Evolutionary conservation across 495 filamentous ascomycete genomes (phyloP).

Genomic region (Trichoderma parareesei): DNA sequence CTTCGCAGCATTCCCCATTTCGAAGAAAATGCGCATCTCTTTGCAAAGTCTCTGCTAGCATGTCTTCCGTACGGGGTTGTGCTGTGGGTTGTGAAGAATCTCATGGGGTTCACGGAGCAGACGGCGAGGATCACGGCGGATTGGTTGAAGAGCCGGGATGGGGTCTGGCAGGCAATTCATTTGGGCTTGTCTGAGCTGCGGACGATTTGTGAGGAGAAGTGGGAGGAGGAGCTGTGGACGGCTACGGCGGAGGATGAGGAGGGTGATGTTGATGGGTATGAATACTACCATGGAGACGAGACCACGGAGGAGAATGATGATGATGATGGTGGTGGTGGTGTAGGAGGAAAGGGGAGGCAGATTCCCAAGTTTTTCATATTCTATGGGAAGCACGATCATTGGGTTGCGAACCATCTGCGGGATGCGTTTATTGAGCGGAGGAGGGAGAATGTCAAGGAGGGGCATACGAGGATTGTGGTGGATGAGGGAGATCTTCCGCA

Average conservation of each 20-base stretch:
- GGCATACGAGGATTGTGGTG: conserved; percentile 60
- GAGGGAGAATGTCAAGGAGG: conserved; percentile 15
- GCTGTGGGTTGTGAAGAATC: conserved; percentile 30
- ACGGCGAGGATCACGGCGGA: conserved; percentile 51
- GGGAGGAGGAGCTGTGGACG: conserved; percentile 79
- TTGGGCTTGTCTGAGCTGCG: conserved; percentile 60
- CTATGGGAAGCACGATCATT: conserved; percentile 69
- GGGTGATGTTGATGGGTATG: background rate
- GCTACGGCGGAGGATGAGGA: conserved; percentile 21
- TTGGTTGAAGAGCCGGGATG: conserved; percentile 55
- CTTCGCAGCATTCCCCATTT: conserved; percentile 48
- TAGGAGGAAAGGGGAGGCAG: conserved; percentile 12
- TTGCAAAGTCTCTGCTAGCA: conserved; percentile 41
- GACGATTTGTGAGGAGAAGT: conserved; percentile 65
- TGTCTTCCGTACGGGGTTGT: conserved; percentile 39
- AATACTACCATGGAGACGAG: too few relatives aligned
- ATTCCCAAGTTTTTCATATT: conserved; percentile 64
- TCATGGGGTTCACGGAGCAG: conserved; percentile 48
- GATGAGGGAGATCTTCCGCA: conserved; percentile 68
- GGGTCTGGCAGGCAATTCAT: conserved; percentile 64
- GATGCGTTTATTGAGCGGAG: conserved; percentile 60
- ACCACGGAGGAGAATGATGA: conserved; percentile 14
- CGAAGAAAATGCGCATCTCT: conserved; percentile 40
- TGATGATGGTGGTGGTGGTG: background rate
- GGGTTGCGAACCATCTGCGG: conserved; percentile 70